These are phyloP conservation scores for Cenchrus purpureus DNA, from an alignment of 176 grass and related monocot species.

Conservation along the genomic window DNA sequence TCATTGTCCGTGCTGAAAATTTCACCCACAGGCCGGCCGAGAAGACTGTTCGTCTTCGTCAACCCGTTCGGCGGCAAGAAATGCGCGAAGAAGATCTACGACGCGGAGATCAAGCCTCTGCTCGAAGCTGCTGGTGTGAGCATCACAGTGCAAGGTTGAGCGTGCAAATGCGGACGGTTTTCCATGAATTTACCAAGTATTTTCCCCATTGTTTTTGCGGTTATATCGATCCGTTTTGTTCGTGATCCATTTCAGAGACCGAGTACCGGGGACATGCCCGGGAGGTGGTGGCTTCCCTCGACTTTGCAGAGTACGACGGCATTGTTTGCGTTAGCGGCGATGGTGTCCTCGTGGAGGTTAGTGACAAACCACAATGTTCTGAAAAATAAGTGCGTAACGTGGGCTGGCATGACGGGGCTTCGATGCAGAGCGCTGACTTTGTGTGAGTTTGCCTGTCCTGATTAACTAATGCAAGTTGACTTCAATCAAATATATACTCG, in stretches of 20 bases:
- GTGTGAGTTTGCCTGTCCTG: background rate
- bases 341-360: conserved; percentile 84
- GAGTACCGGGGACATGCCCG: conserved; percentile 63
- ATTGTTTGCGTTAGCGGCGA: conserved; percentile 83
- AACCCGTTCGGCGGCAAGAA: conserved; percentile 88
- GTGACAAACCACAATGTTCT: background rate
- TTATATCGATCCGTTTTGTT: background rate
- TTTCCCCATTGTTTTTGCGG: background rate
- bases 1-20: background rate
- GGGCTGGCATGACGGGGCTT: background rate
- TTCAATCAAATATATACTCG: background rate
- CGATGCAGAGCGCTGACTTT: background rate
- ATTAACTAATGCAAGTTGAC: conserved; percentile 39
- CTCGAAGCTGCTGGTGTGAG: conserved; percentile 58
- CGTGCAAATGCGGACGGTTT: background rate
- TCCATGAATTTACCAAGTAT: too few relatives aligned
- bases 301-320: conserved; percentile 63
- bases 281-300: conserved; percentile 65
- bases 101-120: conserved; percentile 66
- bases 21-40: conserved; percentile 52
- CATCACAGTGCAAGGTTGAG: conserved; percentile 68
- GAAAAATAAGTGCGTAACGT: background rate
- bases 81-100: conserved; percentile 61
- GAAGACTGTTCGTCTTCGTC: conserved; percentile 60
- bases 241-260: conserved; percentile 57